Conservation (phyloP, 2,329 filamentous ascomycete genomes). For the Fusarium oxysporum region DNA sequence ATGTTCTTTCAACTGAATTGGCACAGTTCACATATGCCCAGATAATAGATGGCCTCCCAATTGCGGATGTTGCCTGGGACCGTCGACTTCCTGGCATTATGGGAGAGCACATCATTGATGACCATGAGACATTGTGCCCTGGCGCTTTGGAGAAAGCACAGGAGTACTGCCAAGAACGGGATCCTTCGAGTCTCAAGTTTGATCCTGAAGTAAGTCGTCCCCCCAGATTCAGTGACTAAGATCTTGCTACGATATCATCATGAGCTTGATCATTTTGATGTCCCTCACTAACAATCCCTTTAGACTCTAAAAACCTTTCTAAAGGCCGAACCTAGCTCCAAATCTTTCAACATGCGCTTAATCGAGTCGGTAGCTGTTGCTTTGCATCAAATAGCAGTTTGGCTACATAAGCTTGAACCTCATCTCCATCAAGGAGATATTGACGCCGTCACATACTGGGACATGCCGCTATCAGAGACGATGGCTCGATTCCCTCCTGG, state of each 20-base stretch:
- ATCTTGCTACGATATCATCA: background rate
- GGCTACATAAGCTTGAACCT: slow-evolving; percentile 10
- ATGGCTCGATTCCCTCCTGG: slow-evolving; percentile 4
- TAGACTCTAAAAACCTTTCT: background rate
- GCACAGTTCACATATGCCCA: slow-evolving; percentile 30
- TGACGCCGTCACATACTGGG: slow-evolving; percentile 14
- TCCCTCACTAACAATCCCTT: rapidly evolving
- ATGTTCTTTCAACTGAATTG: slow-evolving; percentile 3
- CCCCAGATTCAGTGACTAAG: rapidly evolving
- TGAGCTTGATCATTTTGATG: rapidly evolving
- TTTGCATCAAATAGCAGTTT: slow-evolving; percentile 17
- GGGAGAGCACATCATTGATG: slow-evolving; percentile 29
- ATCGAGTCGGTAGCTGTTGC: slow-evolving; percentile 11
- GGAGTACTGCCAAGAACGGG: slow-evolving; percentile 4
- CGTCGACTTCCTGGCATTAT: slow-evolving; percentile 16
- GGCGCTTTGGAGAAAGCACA: background rate
- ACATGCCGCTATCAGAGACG: slow-evolving; percentile 1
- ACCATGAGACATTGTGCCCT: slow-evolving; percentile 14
- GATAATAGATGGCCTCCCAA: slow-evolving; percentile 32
- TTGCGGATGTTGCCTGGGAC: slow-evolving; percentile 18
- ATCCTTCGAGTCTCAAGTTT: slow-evolving; percentile 11
- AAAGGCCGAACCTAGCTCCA: background rate
- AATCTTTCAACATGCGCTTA: background rate
- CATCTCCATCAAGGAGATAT: slow-evolving; percentile 15
- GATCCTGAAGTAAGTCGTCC: slow-evolving; percentile 5